Percentiles rank a stretch among this genome's conserved stretches.
phyloP scores from a whole-genome alignment of 805 yeast genomes.

The Myxozyma neotropica region DNA sequence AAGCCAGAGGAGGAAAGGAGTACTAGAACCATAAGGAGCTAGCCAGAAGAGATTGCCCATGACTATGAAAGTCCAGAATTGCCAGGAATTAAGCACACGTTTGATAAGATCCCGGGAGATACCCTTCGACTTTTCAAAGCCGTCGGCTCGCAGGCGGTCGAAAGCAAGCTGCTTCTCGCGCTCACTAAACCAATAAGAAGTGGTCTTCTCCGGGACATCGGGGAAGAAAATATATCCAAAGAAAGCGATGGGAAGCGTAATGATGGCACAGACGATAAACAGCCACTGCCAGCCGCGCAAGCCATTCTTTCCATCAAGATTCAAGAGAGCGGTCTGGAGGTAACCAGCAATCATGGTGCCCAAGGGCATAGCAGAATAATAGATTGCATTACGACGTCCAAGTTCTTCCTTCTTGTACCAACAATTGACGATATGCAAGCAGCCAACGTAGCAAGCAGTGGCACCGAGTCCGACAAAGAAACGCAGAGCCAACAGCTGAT shows the following conservation, averaged over 20 bases:
- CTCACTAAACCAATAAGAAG: constrained; percentile 56
- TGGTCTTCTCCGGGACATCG: constrained; percentile 64
- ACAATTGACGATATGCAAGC: constrained; percentile 38
- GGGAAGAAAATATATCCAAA: constrained; percentile 60
- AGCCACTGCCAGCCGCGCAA: constrained; percentile 73
- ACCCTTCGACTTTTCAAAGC: constrained; percentile 38
- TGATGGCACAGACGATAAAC: constrained; percentile 65
- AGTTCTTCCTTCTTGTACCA: constrained; percentile 62
- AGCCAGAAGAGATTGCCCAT: constrained; percentile 42
- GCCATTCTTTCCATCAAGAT: constrained; percentile 55
- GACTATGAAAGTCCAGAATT: constrained; percentile 43
- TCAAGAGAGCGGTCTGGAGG: constrained; percentile 58
- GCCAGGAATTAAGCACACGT: constrained; percentile 58
- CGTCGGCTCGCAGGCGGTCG: constrained; percentile 46
- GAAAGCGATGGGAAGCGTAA: constrained; percentile 60
- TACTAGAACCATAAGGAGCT: constrained; percentile 50
- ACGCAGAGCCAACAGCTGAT: constrained; percentile 61
- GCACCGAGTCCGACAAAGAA: constrained; percentile 73
- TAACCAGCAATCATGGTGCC: constrained; percentile 66
- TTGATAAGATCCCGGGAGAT: constrained; percentile 45
- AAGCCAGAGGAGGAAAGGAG: constrained; percentile 66
- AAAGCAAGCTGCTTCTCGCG: constrained; percentile 60
- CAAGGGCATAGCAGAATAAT: constrained; percentile 63
- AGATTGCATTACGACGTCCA: constrained; percentile 61
- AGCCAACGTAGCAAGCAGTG: constrained; percentile 63